Evolutionary conservation across 2,329 filamentous ascomycete genomes (phyloP).

Genomic region (Pestalotiopsis sp.): DNA sequence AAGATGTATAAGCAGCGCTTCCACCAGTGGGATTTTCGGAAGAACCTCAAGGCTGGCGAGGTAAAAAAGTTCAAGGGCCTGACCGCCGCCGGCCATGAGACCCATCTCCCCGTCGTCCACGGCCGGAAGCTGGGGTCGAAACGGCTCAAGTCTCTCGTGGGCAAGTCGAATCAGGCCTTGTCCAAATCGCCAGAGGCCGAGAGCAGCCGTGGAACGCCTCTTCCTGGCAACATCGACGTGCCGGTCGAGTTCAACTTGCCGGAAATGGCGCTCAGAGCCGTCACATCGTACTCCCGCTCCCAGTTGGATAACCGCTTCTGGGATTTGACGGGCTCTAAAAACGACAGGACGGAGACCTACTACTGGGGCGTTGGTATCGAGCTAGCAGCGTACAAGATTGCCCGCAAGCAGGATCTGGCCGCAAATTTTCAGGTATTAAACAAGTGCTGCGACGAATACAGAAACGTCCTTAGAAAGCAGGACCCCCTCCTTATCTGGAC

Average conservation of each 20-base stretch:
- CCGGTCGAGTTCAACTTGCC: not conserved
- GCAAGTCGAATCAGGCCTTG: not conserved
- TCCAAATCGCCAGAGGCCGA: not conserved
- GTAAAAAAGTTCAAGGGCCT: slow-evolving; percentile 1
- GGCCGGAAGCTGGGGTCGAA: slow-evolving; percentile 5
- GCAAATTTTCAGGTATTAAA: slow-evolving; percentile 8
- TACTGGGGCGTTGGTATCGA: not conserved
- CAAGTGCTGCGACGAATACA: slow-evolving; percentile 8
- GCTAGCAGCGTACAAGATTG: slow-evolving; percentile 2
- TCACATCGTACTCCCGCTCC: not conserved
- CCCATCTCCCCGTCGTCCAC: slow-evolving; percentile 3
- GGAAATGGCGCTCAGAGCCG: not conserved
- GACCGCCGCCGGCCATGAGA: not conserved
- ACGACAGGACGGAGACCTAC: not conserved
- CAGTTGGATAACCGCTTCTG: not conserved
- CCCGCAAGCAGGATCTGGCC: not conserved
- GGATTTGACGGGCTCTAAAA: not conserved
- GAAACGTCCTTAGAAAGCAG: not conserved
- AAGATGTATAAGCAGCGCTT: slow-evolving; percentile 62
- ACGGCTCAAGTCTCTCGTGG: not conserved
- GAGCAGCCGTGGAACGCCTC: not conserved
- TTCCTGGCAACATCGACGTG: not conserved
- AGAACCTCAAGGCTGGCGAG: slow-evolving; percentile 36
- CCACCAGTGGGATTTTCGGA: slow-evolving; percentile 58
- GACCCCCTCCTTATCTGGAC: not conserved